phyloP scores from a whole-genome alignment of 2,329 filamentous ascomycete species.

The Stemphylium vesicarium region DNA sequence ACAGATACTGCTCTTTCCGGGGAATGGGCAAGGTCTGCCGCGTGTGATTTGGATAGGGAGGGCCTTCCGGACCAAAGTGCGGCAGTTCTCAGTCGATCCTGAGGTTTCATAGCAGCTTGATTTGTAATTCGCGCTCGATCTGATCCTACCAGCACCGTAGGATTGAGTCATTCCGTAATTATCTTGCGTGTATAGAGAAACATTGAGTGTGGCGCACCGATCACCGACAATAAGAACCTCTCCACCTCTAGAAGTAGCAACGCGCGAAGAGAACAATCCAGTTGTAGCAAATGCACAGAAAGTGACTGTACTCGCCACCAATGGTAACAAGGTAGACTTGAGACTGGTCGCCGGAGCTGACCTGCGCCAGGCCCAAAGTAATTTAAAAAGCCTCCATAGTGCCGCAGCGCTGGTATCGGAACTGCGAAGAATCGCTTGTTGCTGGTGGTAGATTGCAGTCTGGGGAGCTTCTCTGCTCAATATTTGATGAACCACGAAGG shows the following conservation, averaged over 20 bases:
- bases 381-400: conserved; percentile 22
- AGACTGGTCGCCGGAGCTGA: conserved; percentile 5
- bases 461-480: conserved; percentile 21
- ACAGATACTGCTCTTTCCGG: conserved; percentile 20
- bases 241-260: conserved; percentile 44
- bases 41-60: conserved; percentile 14
- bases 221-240: conserved; percentile 39
- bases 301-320: no score
- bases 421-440: conserved; percentile 45
- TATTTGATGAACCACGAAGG: conserved; percentile 34
- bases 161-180: background rate
- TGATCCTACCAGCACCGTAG: conserved; percentile 14
- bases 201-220: conserved; percentile 14
- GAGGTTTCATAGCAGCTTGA: conserved; percentile 26
- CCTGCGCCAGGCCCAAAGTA: conserved; percentile 23
- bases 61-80: conserved; percentile 20
- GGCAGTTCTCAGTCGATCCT: conserved; percentile 20
- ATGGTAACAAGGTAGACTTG: conserved; percentile 9
- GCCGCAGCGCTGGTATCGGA: conserved; percentile 29
- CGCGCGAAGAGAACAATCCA: conserved; percentile 43
- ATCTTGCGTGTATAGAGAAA: conserved; percentile 9
- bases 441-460: conserved; percentile 41
- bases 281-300: conserved; percentile 1
- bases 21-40: conserved; percentile 28
- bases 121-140: conserved; percentile 24